Evolutionary conservation across 1,284 basidiomycete species (phyloP), one percentile per base, ranked within the genome.

Genomic region (Pseudozyma pruni): DNA sequence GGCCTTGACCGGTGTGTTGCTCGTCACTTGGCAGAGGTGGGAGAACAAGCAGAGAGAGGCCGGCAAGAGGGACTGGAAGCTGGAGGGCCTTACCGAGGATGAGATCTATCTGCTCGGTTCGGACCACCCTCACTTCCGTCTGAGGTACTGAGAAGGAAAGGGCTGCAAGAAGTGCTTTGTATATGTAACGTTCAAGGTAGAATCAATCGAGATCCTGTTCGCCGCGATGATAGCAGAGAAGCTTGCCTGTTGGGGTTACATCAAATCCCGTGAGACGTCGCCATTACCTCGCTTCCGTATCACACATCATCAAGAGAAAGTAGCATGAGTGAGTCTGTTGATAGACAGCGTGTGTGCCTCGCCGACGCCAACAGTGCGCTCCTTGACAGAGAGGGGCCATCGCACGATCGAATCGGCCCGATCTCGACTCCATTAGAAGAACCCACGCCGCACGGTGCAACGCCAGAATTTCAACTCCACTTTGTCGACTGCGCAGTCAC

Each of bases 71-170:
- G 55, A 66, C 29, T 31, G 44, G 23, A 47, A 45, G 19, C 31
- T 73, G 25, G 43, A 66, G 2, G 59, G 58, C 7, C 16, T 58
- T 25, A 54, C 42, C 2, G 45, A 58, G 20, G 54, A 60, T 34
- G 57, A 76, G 42, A 53, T 68, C 35, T 42, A 74, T 22, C 22
- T 68, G 42, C 42, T 72, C 17, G 72, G 64, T 13, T 54, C 43
- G 20, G 48, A 55, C 34, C 74, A 76, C 32, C 73, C 70, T 0
- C 43, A 46, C 14, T 75, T 75, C 58, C 40, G 61, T 3, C 48
- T 62, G 14, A 42, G 72, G 17, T 62, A 61, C 37, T 29, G 27
- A 29, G 27, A 6, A 7, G 27, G 27, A 29, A 29, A 29, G 6
- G 27, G 27, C 6, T 74, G 50, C 27, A 16, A 13, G 31, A 23